Percentiles rank a stretch among this genome's conserved stretches.
phyloP scores from a whole-genome alignment of 192 early-diverging fungal genomes.

The Fimicolochytrium jonesii region DNA sequence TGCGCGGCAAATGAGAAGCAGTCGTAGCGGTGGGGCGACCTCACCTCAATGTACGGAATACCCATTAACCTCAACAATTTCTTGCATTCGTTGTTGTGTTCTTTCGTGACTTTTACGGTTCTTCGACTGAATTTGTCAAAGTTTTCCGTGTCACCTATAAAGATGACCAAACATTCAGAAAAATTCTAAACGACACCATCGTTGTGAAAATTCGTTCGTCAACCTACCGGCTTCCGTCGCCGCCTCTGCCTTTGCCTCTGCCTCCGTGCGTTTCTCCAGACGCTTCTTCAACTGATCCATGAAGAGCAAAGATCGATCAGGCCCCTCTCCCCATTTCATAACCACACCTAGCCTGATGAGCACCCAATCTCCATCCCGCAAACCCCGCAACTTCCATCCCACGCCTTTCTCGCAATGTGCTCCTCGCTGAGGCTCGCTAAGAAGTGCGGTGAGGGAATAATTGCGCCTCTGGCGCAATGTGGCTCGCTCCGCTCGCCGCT shows the following conservation, averaged over 20 bases:
- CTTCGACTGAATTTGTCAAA: constrained; percentile 82
- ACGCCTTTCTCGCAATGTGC: too few relatives aligned
- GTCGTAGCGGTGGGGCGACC: too few relatives aligned
- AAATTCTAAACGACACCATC: too few relatives aligned
- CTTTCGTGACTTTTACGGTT: constrained; percentile 85
- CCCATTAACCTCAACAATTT: constrained; percentile 86
- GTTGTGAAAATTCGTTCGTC: not conserved
- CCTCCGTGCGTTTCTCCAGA: constrained; percentile 42
- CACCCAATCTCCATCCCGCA: too few relatives aligned
- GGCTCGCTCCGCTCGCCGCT: too few relatives aligned
- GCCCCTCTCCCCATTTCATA: not conserved
- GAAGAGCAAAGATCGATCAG: too few relatives aligned
- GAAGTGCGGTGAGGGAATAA: too few relatives aligned
- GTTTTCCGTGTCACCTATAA: constrained; percentile 65
- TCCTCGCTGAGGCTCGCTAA: too few relatives aligned
- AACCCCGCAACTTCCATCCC: too few relatives aligned
- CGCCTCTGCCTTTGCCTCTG: constrained; percentile 39
- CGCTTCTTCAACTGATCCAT: constrained; percentile 47
- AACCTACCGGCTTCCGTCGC: constrained; percentile 44
- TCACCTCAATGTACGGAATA: constrained; percentile 80
- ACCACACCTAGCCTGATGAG: too few relatives aligned
- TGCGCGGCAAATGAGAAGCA: not conserved
- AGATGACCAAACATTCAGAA: too few relatives aligned
- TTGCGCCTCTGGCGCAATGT: too few relatives aligned
- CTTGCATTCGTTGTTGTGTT: constrained; percentile 92